Percentiles rank a stretch among this genome's conserved stretches.
Evolutionary conservation across 306 rosid genomes (phyloP).

Genomic region (Castanea crenata): DNA sequence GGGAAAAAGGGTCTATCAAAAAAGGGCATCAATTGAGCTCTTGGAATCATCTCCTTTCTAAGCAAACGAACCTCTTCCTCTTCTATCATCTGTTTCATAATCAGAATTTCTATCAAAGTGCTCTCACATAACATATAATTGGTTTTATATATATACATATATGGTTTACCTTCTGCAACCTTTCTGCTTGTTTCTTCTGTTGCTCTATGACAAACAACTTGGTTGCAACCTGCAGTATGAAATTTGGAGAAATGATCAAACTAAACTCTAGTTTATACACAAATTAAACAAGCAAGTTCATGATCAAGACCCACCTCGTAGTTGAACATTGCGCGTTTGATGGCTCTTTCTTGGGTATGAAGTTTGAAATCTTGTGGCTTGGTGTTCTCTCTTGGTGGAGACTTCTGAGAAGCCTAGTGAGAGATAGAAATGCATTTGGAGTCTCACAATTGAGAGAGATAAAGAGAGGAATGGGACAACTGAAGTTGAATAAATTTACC

Average conservation of each 20-base stretch:
- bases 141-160: not conserved
- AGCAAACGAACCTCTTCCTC: constrained; percentile 85
- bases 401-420: constrained; percentile 47
- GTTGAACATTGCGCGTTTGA: constrained; percentile 85
- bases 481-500: constrained; percentile 20
- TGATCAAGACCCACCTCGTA: constrained; percentile 50
- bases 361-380: constrained; percentile 82
- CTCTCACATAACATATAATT: not conserved
- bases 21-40: constrained; percentile 95
- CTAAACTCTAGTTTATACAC: not conserved
- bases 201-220: constrained; percentile 62
- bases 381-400: constrained; percentile 60
- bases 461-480: not conserved
- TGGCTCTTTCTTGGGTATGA: constrained; percentile 84
- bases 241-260: not conserved
- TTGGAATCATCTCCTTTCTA: constrained; percentile 94
- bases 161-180: constrained; percentile 60
- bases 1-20: constrained; percentile 88
- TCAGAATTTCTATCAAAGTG: not conserved
- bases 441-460: not conserved
- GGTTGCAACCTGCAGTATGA: constrained; percentile 59
- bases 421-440: not conserved
- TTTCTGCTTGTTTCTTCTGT: constrained; percentile 66
- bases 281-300: not conserved
- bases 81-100: constrained; percentile 70